Evolutionary conservation across 2,329 filamentous ascomycete genomes (phyloP).

Genomic region (Fusarium penzigii): DNA sequence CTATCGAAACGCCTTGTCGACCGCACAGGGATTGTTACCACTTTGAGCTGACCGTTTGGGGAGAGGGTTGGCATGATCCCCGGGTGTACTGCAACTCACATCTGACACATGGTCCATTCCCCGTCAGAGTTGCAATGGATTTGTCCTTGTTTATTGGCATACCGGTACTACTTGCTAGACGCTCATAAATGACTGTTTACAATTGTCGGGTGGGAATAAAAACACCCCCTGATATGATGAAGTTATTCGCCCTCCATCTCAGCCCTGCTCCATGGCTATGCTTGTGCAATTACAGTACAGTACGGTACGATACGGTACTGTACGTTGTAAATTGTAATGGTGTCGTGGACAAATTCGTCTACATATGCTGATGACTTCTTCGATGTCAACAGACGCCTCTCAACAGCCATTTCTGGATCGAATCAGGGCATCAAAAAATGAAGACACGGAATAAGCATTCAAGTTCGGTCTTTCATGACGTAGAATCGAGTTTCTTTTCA

Average conservation of each 20-base stretch:
- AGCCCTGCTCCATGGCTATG: not conserved
- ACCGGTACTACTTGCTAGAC: conserved; percentile 14
- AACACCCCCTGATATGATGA: not conserved
- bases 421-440: no score
- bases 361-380: no score
- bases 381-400: no score
- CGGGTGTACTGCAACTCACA: conserved; percentile 4
- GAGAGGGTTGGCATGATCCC: not conserved
- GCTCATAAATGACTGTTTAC: not conserved
- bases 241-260: not conserved
- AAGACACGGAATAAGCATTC: no score
- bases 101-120: conserved; percentile 14
- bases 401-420: no score
- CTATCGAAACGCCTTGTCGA: conserved; percentile 35
- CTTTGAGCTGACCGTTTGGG: conserved; percentile 1
- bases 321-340: no score
- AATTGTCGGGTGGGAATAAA: not conserved
- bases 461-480: not conserved
- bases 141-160: not conserved
- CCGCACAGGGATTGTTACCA: conserved; percentile 26
- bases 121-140: conserved; percentile 6
- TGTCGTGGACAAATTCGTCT: no score
- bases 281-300: not conserved
- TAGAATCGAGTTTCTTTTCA: not conserved
- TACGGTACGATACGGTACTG: no score